phyloP scores from a whole-genome alignment of 495 filamentous ascomycete genomes.

The Penicillium ucsense region DNA sequence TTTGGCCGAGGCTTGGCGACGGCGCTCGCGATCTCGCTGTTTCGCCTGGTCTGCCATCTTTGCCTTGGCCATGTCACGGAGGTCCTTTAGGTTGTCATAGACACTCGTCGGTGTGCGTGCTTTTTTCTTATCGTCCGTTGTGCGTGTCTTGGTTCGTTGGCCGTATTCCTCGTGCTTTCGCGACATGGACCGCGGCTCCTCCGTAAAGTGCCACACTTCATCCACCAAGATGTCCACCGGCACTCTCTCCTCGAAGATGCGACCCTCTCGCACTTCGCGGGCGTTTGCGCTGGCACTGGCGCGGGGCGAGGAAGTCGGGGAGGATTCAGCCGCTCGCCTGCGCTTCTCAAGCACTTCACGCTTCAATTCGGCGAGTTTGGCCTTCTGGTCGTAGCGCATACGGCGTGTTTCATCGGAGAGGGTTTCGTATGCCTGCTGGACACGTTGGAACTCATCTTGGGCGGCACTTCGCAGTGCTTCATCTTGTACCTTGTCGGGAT shows the following conservation, averaged over 20 bases:
- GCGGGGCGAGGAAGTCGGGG: conserved; percentile 11
- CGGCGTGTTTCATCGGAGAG: conserved; percentile 69
- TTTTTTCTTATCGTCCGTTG: conserved; percentile 30
- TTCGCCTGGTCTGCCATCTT: conserved; percentile 29
- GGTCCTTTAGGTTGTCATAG: conserved; percentile 19
- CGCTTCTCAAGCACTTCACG: conserved; percentile 38
- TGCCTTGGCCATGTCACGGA: conserved; percentile 23
- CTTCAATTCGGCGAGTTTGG: conserved; percentile 50
- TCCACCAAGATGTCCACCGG: conserved; percentile 33
- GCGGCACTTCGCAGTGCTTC: conserved; percentile 56
- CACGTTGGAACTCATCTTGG: conserved; percentile 79
- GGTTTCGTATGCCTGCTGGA: conserved; percentile 88
- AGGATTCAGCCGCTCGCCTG: conserved; percentile 15
- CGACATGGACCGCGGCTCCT: conserved; percentile 27
- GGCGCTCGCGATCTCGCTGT: conserved; percentile 43
- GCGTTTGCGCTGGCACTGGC: conserved; percentile 14
- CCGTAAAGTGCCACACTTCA: conserved; percentile 26
- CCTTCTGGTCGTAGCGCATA: conserved; percentile 66
- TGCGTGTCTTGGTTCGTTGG: conserved; percentile 23
- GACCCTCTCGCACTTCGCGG: conserved; percentile 38
- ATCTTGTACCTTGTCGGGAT: conserved; percentile 91
- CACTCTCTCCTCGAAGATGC: conserved; percentile 36
- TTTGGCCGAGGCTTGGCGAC: conserved; percentile 39
- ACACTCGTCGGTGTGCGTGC: conserved; percentile 19
- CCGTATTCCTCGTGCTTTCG: conserved; percentile 36